Evolutionary conservation across 1,284 basidiomycete genomes (phyloP).

Genomic region (Kwoniella shivajii): DNA sequence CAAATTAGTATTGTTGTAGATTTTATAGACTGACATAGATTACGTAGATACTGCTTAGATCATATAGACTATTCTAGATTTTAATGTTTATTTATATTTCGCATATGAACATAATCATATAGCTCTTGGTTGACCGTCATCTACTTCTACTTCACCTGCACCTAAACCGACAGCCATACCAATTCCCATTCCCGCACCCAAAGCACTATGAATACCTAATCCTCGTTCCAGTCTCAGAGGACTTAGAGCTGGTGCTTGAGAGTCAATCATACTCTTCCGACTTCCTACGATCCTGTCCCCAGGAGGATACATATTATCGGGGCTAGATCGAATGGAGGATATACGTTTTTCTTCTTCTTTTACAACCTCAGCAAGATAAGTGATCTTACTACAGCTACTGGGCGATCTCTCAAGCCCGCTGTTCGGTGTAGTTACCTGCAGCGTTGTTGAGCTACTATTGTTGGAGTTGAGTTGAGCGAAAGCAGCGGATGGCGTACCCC

Average conservation of each 20-base stretch:
- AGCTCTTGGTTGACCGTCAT: neutral
- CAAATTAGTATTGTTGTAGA: no score
- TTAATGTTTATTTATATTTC: no score
- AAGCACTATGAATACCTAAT: neutral
- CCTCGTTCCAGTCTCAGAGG: neutral
- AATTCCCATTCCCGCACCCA: slow-evolving; percentile 1
- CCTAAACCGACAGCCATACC: slow-evolving; percentile 1
- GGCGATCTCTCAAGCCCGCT: neutral
- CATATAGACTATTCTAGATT: no score
- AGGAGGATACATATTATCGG: neutral
- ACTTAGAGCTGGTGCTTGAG: neutral
- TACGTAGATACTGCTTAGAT: no score
- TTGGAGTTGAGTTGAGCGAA: neutral
- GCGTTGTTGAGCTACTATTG: neutral
- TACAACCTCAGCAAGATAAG: slow-evolving; percentile 28
- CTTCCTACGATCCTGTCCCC: neutral
- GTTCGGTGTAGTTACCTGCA: neutral
- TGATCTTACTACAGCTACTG: slow-evolving; percentile 19
- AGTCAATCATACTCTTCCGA: neutral
- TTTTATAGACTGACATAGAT: no score
- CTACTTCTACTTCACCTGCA: neutral
- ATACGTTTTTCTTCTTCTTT: slow-evolving; percentile 11
- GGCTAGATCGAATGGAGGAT: neutral
- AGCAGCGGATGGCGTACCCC: neutral
- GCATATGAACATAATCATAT: neutral